Base-by-base conservation (phyloP, 2,329 filamentous ascomycete genomes). In the Torrubiella hemipterigena region DNA sequence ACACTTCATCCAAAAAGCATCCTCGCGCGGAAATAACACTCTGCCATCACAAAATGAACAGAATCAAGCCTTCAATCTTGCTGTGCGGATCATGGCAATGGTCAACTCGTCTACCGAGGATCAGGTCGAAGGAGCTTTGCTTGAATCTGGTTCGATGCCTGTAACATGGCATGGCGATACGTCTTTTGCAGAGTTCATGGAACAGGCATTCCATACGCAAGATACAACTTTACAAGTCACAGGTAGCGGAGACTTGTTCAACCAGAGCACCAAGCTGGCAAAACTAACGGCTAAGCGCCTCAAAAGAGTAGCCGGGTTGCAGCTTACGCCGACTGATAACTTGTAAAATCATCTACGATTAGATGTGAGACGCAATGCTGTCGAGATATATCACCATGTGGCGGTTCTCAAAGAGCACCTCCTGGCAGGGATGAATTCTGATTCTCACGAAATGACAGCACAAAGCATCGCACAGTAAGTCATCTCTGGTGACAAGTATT, bases 351-450 rank as follows among this genome's bases (percentile, higher is more conserved):
- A 38, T 24, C 22, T 38, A 6, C 23, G 21, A 3, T 14, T 38
- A 11, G 34, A 36, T 27, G 4, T 29, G 1, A 36, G 32, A n/a
- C 17, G 13, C 11, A 35, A 25, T 3, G 30, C 34, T 4, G 31
- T 38, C 14, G 22, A 33, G 11, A 31, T 38, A 14, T 36, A 27
- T 15, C 37, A 38, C 16, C 19, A 36, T 12, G 36, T 34, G 6
- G 34, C 34, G 10, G 34, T 38, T 6, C 17, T 36, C 7, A 38
- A 28, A 10, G 31, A 38, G 14, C 20, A 37, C 30, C 13, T 37
- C 8, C 10, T 27, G 24, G 16, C 30, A 3, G 25, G 30, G 7
- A 14, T 27, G 11, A 12, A 21, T 6, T 27, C 21, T 10, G 22
- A 26, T 11, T 7, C 6, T 6, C 22, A 27, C 13, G 30, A 32